Base-by-base conservation (phyloP, 179 eudicot species). In the Vitellaria paradoxa region DNA sequence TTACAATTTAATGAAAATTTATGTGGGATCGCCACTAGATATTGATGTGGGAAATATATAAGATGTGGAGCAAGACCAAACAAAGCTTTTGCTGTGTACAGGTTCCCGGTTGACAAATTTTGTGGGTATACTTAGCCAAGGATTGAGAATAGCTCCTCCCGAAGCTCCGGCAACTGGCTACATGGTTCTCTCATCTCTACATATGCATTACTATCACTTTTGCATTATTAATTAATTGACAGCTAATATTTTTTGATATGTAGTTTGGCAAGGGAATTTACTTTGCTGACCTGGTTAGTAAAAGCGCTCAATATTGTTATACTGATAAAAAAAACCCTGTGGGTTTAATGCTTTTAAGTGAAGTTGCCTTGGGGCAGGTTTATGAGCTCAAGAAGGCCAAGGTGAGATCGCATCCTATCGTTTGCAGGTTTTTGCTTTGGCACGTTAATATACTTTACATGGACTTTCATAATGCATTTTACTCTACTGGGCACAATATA, bases 131-230 rank as follows among this genome's bases (percentile, higher is more conserved):
- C 97, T 97, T 76, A 97, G 94, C 84, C 97, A 94, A 92, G 99
- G 99, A 72, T 88, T 97, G 70, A 82, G 98, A 82, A 91, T 97
- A 80, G 99, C 99, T 73, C 99, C 99, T 77, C 97, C 98, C 24
- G 99, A 97, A 88, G 99, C 98, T 82, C 99, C 99, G 9, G 93
- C 95, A 60, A 94, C 98, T 70, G 99, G 98, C 68, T 97, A 97
- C 84, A 97, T 97, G 99, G 99, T 97, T 77, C 66, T 75, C 74
- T 76, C 74, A 83, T 12, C 55, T 12, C 70, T 82, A 42, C 53
- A 24, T 55, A 50, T 67, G 65, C 24, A 50, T 69, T 70, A 23
- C 57, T 66, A 50, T 20, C 49, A 68, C 72, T 24, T 24, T 75
- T 60, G 62, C 64, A n/a, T 47, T 59, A 42, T 23, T 61, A 68